phyloP scores from a whole-genome alignment of 768 basidiomycete species.

The Favolaschia claudopus region DNA sequence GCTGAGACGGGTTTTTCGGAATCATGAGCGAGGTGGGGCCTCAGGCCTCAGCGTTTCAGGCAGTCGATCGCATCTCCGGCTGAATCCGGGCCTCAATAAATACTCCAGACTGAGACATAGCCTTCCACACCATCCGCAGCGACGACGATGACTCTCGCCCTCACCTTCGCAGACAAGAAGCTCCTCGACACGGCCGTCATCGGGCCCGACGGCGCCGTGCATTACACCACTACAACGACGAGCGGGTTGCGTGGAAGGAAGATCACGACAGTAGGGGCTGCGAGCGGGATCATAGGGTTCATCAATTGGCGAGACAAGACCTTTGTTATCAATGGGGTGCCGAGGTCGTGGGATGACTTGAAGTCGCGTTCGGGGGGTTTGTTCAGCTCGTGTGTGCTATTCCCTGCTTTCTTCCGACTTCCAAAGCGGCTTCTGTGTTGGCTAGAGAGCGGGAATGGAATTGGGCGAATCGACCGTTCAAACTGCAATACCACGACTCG shows the following conservation, averaged over 20 bases:
- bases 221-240: slow-evolving; percentile 4
- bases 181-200: not conserved
- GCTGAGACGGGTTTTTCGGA: no score
- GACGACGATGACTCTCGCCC: slow-evolving; percentile 1
- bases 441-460: slow-evolving; percentile 5
- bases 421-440: not conserved
- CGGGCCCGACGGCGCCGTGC: slow-evolving; percentile 7
- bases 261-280: slow-evolving; percentile 8
- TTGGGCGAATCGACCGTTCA: not conserved
- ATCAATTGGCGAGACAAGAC: slow-evolving; percentile 19
- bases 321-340: slow-evolving; percentile 8
- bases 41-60: no score
- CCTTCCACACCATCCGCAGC: not conserved
- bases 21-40: no score
- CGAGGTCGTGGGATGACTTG: not conserved
- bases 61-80: no score
- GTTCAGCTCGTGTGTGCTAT: not conserved
- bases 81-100: no score
- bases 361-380: not conserved
- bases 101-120: no score
- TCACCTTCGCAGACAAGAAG: slow-evolving; percentile 13
- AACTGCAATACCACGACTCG: not conserved
- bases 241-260: slow-evolving; percentile 1
- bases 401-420: not conserved
- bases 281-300: slow-evolving; percentile 1